Evolutionary conservation across 352 stramenopile genomes (phyloP).

Genomic region (Phytophthora multivora): DNA sequence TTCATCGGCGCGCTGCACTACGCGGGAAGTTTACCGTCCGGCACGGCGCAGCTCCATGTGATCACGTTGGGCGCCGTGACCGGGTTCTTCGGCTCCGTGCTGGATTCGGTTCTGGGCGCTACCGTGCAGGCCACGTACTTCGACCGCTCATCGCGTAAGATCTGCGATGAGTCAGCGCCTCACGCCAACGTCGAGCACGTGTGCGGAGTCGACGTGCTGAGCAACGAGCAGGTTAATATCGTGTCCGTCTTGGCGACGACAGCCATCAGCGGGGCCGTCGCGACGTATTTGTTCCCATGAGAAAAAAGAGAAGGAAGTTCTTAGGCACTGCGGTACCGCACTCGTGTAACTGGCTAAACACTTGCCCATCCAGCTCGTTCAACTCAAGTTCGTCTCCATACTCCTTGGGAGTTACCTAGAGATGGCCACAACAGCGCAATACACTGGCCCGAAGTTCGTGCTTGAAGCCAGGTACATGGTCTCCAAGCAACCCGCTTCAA

Average conservation of each 20-base stretch:
- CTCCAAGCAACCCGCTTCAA: conserved; percentile 4
- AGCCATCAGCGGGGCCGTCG: conserved; percentile 46
- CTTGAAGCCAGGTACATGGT: not conserved
- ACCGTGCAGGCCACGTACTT: conserved; percentile 84
- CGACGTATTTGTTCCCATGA: conserved; percentile 43
- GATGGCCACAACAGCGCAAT: too few species aligned
- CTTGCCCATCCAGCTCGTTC: not conserved
- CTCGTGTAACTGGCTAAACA: conserved; percentile 3
- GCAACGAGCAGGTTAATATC: conserved; percentile 80
- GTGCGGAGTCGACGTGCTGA: conserved; percentile 50
- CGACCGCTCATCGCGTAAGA: conserved; percentile 52
- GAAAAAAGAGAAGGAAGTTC: not conserved
- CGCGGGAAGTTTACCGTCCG: conserved; percentile 38
- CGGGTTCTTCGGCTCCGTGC: conserved; percentile 74
- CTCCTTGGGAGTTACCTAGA: too few species aligned
- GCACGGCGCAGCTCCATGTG: conserved; percentile 50
- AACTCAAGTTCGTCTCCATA: too few species aligned
- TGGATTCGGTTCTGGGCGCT: conserved; percentile 87
- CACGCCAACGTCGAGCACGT: conserved; percentile 22
- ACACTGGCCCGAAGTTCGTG: too few species aligned
- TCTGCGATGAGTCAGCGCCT: conserved; percentile 48
- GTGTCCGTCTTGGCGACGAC: conserved; percentile 70
- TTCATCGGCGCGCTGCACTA: conserved; percentile 89
- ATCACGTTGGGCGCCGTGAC: conserved; percentile 58
- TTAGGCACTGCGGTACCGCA: conserved; percentile 2